These are phyloP conservation scores for Thuja plicata DNA, from an alignment of 83 land plant genomes.

Conservation along the genomic window DNA sequence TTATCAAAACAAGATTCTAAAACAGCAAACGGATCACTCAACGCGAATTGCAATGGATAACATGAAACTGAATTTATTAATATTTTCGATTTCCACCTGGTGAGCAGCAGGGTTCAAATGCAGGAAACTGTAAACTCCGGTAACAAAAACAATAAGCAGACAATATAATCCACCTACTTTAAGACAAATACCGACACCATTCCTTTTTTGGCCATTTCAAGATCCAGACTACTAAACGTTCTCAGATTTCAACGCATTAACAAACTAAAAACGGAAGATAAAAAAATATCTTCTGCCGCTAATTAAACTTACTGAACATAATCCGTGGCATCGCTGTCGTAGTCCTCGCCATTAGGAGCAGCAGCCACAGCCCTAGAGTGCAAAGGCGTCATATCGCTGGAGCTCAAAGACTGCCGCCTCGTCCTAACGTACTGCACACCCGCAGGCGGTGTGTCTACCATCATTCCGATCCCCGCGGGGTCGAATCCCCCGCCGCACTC, in stretches of 20 bases:
- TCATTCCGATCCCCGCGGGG: conserved; percentile 24
- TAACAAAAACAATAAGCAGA: too few relatives aligned
- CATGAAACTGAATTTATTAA: neutral
- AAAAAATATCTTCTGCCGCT: neutral
- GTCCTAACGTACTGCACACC: conserved; percentile 32
- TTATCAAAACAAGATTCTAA: too few relatives aligned
- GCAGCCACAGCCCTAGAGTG: conserved; percentile 24
- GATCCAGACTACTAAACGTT: neutral
- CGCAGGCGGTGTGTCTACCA: conserved; percentile 21
- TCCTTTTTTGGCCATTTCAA: neutral
- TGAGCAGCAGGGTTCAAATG: neutral
- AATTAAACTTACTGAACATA: conserved; percentile 44
- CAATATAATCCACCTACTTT: neutral
- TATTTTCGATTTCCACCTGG: neutral
- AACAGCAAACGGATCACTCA: too few relatives aligned
- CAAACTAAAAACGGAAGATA: neutral
- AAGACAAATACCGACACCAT: neutral
- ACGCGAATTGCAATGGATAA: neutral
- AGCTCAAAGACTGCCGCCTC: conserved; percentile 32
- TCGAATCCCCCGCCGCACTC: neutral
- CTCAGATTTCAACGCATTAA: neutral
- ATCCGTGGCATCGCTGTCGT: conserved; percentile 76
- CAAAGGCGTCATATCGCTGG: conserved; percentile 54
- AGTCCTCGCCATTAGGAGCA: conserved; percentile 62
- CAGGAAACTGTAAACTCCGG: neutral